Conservation (phyloP, 202 grass and related monocot species). For the Setaria italica region DNA sequence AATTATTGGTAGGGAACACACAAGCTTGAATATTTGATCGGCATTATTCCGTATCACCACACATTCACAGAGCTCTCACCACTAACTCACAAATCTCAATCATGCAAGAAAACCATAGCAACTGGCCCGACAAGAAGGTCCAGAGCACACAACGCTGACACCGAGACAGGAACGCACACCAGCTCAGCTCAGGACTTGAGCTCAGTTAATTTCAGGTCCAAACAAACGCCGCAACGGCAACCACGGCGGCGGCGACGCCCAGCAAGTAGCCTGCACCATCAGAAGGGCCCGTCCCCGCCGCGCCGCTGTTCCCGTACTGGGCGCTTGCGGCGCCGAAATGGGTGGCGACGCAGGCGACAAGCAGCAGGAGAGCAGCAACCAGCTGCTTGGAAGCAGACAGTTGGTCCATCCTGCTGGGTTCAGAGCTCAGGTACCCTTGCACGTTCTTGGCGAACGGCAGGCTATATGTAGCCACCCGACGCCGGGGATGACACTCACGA, state of each 20-base stretch:
- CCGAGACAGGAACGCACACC: background rate
- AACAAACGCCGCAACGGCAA: constrained; percentile 27
- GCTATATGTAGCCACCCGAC: too few relatives aligned
- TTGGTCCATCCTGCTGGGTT: background rate
- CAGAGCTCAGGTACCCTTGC: background rate
- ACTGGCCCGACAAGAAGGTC: too few relatives aligned
- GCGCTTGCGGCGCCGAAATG: constrained; percentile 21
- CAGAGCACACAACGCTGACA: background rate
- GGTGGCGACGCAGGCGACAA: constrained; percentile 17
- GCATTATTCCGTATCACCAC: background rate
- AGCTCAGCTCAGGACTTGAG: background rate
- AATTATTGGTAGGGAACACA: too few relatives aligned
- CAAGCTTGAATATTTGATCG: too few relatives aligned
- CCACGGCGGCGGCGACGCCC: background rate
- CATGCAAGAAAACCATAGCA: background rate
- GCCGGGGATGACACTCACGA: too few relatives aligned
- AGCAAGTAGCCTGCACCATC: constrained; percentile 18
- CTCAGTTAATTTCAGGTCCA: constrained; percentile 3
- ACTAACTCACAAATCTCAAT: background rate
- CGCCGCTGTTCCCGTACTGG: constrained; percentile 32
- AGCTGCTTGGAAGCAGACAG: constrained; percentile 6
- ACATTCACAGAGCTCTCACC: background rate
- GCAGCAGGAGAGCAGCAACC: background rate
- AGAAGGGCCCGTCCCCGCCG: background rate
- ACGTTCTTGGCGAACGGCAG: background rate